These are phyloP conservation scores for Pelargonium fulgidum DNA, from an alignment of 441 rosid genomes.

Conservation along the genomic window DNA sequence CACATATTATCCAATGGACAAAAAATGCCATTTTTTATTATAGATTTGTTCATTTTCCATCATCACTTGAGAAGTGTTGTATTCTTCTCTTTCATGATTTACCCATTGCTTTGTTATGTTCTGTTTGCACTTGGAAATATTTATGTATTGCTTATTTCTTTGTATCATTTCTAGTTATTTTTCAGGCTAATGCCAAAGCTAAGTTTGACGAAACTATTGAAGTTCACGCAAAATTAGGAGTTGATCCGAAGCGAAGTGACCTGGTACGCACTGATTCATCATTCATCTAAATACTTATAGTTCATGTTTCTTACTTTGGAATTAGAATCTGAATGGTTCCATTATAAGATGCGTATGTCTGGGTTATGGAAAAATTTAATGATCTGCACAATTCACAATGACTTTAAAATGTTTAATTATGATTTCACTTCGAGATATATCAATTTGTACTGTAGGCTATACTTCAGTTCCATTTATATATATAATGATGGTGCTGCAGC, in stretches of 20 bases:
- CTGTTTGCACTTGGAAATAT: not conserved
- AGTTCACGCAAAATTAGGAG: constrained; percentile 81
- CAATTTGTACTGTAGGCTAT: not conserved
- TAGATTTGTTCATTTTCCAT: not conserved
- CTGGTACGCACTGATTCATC: constrained; percentile 40
- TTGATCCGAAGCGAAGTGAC: constrained; percentile 68
- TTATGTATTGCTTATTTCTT: constrained; percentile 4
- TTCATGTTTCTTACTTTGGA: constrained; percentile 11
- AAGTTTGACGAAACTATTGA: constrained; percentile 86
- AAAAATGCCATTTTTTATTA: not conserved
- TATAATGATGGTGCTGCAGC: too few species aligned
- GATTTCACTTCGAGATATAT: not conserved
- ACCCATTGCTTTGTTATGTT: not conserved
- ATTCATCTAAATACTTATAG: not conserved
- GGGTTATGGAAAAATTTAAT: not conserved
- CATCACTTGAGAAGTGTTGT: not conserved
- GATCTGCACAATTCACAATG: not conserved
- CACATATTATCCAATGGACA: not conserved
- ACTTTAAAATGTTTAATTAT: not conserved
- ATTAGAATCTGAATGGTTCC: not conserved
- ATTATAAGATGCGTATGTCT: not conserved
- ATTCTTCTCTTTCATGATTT: not conserved
- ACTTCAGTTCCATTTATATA: not conserved
- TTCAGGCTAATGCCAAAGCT: constrained; percentile 63
- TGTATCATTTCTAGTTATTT: constrained; percentile 24